A percentile compares a stretch with the other conserved stretches of the same genome.
Conservation (phyloP, 148 eudicot genomes). For the Selenicereus undatus region DNA sequence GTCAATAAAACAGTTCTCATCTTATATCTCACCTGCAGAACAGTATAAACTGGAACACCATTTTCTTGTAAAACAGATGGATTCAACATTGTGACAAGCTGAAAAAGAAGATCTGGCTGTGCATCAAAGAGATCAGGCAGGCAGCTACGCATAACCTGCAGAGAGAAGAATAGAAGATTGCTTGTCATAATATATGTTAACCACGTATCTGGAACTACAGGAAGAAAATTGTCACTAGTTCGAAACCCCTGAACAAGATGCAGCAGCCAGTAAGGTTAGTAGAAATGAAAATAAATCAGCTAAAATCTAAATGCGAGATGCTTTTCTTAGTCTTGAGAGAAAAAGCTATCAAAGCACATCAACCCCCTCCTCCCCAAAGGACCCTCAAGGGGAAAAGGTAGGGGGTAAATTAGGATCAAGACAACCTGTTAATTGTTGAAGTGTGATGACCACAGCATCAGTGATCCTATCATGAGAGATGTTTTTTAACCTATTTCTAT, state of each 20-base stretch:
- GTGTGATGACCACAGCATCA: not conserved
- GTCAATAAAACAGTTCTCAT: not conserved
- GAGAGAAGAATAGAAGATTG: conserved; percentile 15
- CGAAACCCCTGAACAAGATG: not conserved
- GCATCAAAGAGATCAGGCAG: conserved; percentile 98
- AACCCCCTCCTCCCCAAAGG: not conserved
- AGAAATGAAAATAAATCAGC: not conserved
- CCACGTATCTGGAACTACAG: not conserved
- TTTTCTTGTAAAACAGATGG: conserved; percentile 87
- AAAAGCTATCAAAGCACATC: not conserved
- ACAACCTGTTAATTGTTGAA: not conserved
- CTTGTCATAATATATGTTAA: conserved; percentile 2
- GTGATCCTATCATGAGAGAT: not conserved
- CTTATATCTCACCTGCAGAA: conserved; percentile 61
- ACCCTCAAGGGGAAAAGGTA: not conserved
- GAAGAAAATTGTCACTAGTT: not conserved
- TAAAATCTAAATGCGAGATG: not conserved
- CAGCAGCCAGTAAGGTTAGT: not conserved
- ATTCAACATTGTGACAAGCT: conserved; percentile 98
- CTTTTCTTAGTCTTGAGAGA: not conserved
- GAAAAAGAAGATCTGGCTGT: conserved; percentile 95
- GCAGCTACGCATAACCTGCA: conserved; percentile 84
- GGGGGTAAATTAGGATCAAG: not conserved
- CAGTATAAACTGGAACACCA: conserved; percentile 88
- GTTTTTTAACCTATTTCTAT: not conserved